These are phyloP conservation scores for Erysimum cheiri DNA, from an alignment of 441 rosid genomes.

Conservation along the genomic window DNA sequence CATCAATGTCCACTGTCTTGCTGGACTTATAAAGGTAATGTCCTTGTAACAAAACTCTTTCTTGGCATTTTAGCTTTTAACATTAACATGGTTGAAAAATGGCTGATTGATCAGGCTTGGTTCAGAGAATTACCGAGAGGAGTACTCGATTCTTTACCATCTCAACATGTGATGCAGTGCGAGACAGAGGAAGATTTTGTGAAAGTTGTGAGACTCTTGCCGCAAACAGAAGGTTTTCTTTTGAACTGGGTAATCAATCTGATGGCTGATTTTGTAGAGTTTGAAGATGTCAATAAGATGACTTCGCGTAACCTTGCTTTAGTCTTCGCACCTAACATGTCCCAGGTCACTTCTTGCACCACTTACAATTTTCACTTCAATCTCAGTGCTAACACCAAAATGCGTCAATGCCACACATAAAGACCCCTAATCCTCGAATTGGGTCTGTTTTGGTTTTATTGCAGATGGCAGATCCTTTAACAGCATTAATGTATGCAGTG, in stretches of 20 bases:
- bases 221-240: constrained; percentile 75
- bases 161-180: constrained; percentile 81
- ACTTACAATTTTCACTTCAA: neutral
- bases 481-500: constrained; percentile 84
- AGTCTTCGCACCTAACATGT: constrained; percentile 96
- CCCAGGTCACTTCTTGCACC: constrained; percentile 58
- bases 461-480: constrained; percentile 93
- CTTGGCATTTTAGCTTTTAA: neutral
- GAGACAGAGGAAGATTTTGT: constrained; percentile 76
- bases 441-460: constrained; percentile 25
- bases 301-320: constrained; percentile 82
- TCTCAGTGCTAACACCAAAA: neutral
- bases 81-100: neutral
- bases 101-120: constrained; percentile 34
- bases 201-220: constrained; percentile 67
- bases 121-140: constrained; percentile 49
- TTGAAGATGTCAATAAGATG: constrained; percentile 82
- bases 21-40: constrained; percentile 36
- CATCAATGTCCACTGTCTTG: constrained; percentile 38
- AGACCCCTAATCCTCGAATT: neutral
- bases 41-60: neutral
- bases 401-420: neutral
- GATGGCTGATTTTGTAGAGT: constrained; percentile 88
- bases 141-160: constrained; percentile 70
- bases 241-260: constrained; percentile 87